These are phyloP conservation scores for Aquilaria yunnanensis DNA, from an alignment of 345 rosid genomes.

Conservation along the genomic window DNA sequence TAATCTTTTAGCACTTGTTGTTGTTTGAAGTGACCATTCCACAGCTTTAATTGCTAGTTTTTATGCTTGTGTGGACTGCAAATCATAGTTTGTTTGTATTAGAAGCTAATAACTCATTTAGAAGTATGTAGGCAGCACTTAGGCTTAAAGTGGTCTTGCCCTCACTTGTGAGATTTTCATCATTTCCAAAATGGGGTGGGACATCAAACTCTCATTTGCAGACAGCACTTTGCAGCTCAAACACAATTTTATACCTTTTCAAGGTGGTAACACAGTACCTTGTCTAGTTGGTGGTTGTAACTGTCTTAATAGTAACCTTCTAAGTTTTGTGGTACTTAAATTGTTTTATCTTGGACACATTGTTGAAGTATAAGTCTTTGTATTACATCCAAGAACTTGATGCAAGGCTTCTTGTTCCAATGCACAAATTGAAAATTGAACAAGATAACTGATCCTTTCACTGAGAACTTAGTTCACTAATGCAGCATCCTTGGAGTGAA, in stretches of 20 bases:
- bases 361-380: slow-evolving; percentile 5
- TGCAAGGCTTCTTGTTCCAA: neutral
- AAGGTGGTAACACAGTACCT: no score
- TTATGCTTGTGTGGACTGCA: neutral
- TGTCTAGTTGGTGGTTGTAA: no score
- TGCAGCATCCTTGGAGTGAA: slow-evolving; percentile 91
- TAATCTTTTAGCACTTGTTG: no score
- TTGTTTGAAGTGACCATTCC: no score
- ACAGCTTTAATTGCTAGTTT: neutral
- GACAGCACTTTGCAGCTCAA: no score
- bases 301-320: neutral
- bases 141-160: no score
- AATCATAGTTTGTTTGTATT: neutral
- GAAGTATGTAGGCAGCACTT: neutral
- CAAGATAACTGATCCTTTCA: slow-evolving; percentile 3
- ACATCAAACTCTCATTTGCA: no score
- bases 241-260: no score
- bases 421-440: neutral
- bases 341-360: neutral
- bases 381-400: neutral
- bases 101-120: neutral
- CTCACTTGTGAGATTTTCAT: no score
- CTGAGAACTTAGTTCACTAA: slow-evolving; percentile 15
- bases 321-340: neutral
- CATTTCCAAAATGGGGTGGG: no score